These are phyloP conservation scores for Boletus huronensis DNA, from an alignment of 768 basidiomycete genomes.

Conservation along the genomic window DNA sequence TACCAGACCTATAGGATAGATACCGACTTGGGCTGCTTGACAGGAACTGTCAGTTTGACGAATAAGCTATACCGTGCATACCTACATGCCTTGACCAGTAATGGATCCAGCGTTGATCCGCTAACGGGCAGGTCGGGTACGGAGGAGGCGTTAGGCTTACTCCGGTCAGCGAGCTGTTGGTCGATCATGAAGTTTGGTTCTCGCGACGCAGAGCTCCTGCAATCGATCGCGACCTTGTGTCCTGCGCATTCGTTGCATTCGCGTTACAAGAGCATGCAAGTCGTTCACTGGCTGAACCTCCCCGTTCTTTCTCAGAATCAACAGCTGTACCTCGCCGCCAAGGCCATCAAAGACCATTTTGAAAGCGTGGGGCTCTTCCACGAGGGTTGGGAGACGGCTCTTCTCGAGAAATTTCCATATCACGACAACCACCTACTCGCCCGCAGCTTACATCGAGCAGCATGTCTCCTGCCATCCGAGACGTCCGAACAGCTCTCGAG, in stretches of 20 bases:
- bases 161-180: conserved; percentile 35
- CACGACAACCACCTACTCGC: conserved; percentile 6
- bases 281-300: conserved; percentile 30
- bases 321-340: conserved; percentile 19
- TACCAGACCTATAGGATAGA: conserved; percentile 33
- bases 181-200: conserved; percentile 36
- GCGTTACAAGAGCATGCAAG: conserved; percentile 40
- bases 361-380: conserved; percentile 9
- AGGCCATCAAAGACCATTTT: conserved; percentile 27
- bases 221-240: conserved; percentile 31
- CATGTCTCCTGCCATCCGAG: conserved; percentile 7
- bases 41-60: conserved; percentile 20
- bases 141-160: conserved; percentile 39
- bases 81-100: conserved; percentile 40
- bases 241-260: conserved; percentile 12
- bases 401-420: background rate
- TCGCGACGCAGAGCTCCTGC: conserved; percentile 31
- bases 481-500: background rate
- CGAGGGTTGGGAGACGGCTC: background rate
- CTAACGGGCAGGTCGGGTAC: conserved; percentile 43
- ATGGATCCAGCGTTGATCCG: conserved; percentile 39
- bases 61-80: conserved; percentile 37
- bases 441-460: conserved; percentile 13
- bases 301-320: conserved; percentile 27
- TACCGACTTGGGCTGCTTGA: conserved; percentile 27